A percentile compares a stretch with the other conserved stretches of the same genome.
Evolutionary conservation across 139 green algal species (phyloP).

Genomic region (Coelastrella sp.): DNA sequence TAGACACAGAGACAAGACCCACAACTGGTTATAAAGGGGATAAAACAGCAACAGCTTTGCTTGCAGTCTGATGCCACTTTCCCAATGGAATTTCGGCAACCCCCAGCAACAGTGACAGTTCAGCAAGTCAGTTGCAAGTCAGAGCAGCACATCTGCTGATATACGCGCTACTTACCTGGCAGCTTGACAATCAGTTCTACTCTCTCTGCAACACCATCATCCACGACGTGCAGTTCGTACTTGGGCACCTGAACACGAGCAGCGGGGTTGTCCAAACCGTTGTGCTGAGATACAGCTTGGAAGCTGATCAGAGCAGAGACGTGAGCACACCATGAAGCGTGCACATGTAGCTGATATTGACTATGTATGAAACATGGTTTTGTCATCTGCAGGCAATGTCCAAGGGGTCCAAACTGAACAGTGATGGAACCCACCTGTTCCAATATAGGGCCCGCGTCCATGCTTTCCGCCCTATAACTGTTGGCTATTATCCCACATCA

Average conservation of each 20-base stretch:
- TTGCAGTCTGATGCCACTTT: too few relatives aligned
- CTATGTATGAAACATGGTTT: neutral
- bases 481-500: neutral
- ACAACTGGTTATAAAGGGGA: too few relatives aligned
- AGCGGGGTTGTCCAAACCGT: neutral
- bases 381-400: neutral
- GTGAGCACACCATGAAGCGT: neutral
- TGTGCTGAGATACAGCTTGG: too few relatives aligned
- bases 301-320: too few relatives aligned
- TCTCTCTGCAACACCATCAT: neutral
- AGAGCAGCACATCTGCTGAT: too few relatives aligned
- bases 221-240: neutral
- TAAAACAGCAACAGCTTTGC: too few relatives aligned
- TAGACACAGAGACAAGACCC: too few relatives aligned
- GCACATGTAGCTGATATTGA: neutral
- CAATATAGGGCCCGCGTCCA: neutral
- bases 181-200: conserved; percentile 8
- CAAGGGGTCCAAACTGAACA: neutral
- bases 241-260: neutral
- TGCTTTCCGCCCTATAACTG: neutral
- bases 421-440: neutral
- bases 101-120: too few relatives aligned
- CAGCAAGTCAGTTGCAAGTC: too few relatives aligned
- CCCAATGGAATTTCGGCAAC: too few relatives aligned
- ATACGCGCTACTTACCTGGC: neutral